phyloP scores from a whole-genome alignment of 345 rosid genomes.

The Lenwebbia sp. region DNA sequence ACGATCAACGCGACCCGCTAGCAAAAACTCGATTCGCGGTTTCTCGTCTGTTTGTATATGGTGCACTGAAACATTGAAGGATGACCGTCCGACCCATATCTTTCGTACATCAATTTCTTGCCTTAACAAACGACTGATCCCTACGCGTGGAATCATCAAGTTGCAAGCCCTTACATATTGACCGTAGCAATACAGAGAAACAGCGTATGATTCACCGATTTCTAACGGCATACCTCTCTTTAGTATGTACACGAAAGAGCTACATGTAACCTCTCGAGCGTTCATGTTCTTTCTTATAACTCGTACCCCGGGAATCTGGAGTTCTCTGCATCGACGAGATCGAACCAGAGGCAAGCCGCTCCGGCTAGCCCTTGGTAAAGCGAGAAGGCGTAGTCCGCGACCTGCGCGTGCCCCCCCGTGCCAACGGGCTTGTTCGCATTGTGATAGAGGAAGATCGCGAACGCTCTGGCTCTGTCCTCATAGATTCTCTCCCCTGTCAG shows the following conservation, averaged over 20 bases:
- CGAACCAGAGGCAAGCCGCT: slow-evolving; percentile 65
- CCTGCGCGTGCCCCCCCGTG: neutral
- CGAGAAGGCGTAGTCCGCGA: slow-evolving; percentile 33
- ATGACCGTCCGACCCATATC: neutral
- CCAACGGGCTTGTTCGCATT: slow-evolving; percentile 20
- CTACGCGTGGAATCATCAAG: neutral
- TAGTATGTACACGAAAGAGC: neutral
- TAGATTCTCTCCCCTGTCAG: slow-evolving; percentile 67
- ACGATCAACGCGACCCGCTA: fast-evolving
- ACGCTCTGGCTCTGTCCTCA: slow-evolving; percentile 67
- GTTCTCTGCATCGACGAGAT: slow-evolving; percentile 30
- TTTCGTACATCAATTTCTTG: neutral
- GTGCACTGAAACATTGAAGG: neutral
- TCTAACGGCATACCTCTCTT: neutral
- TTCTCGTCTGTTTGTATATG: neutral
- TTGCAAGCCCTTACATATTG: neutral
- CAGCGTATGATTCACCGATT: neutral
- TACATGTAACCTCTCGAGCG: neutral
- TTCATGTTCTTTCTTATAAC: slow-evolving; percentile 12
- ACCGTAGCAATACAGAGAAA: neutral
- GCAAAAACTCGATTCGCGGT: neutral
- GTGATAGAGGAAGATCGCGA: slow-evolving; percentile 56
- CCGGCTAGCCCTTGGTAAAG: slow-evolving; percentile 79
- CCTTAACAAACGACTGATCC: neutral
- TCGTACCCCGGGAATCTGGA: slow-evolving; percentile 83